A percentile compares a stretch with the other conserved stretches of the same genome.
phyloP scores from a whole-genome alignment of 495 filamentous ascomycete species.

The Cercophora sp. region DNA sequence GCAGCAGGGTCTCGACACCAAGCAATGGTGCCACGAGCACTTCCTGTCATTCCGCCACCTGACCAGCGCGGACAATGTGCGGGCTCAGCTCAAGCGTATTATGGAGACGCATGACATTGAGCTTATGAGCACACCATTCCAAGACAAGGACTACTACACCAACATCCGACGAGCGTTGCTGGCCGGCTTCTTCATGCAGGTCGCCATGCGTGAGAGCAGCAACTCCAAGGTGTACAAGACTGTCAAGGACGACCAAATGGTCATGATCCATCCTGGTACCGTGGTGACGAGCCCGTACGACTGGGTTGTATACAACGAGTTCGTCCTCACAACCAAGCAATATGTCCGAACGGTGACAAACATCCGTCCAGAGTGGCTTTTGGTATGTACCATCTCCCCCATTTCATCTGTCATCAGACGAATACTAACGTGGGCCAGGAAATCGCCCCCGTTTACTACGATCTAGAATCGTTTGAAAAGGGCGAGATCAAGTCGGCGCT shows the following conservation, averaged over 20 bases:
- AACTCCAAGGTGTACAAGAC: conserved; percentile 85
- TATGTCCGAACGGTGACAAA: conserved; percentile 70
- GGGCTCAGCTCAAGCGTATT: conserved; percentile 82
- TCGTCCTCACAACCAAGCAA: conserved; percentile 95
- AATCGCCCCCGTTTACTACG: conserved; percentile 89
- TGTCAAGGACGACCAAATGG: conserved; percentile 87
- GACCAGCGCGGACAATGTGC: conserved; percentile 89
- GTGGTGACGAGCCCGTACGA: conserved; percentile 81
- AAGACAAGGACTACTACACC: conserved; percentile 94
- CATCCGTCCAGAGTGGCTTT: conserved; percentile 76
- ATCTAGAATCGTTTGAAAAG: conserved; percentile 76
- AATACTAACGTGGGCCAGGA: conserved; percentile 45
- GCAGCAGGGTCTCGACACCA: conserved; percentile 64
- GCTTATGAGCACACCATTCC: conserved; percentile 81
- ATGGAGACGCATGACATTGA: conserved; percentile 91
- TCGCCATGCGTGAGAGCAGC: conserved; percentile 78
- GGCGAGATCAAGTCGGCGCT: conserved; percentile 79
- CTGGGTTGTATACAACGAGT: conserved; percentile 99
- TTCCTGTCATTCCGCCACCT: conserved; percentile 89
- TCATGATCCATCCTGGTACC: conserved; percentile 89
- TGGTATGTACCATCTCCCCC: conserved; percentile 56
- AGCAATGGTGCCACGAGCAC: conserved; percentile 95
- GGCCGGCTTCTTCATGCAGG: conserved; percentile 98
- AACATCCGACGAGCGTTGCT: conserved; percentile 95
- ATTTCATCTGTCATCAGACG: conserved; percentile 16